Conservation (phyloP, 345 rosid genomes). For the Durio zibethinus region DNA sequence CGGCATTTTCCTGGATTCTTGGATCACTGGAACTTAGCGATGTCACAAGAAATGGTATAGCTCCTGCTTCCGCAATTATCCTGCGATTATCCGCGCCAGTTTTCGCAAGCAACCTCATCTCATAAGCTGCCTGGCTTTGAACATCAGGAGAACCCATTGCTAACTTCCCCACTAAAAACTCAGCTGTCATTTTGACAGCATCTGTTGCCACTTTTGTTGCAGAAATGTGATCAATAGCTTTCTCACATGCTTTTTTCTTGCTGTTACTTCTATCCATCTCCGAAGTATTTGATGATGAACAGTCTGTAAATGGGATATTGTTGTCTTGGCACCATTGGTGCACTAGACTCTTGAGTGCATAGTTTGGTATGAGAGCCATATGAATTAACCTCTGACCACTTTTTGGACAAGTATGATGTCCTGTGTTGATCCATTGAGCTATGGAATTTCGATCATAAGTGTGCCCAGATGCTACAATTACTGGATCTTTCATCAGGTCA, state of each 20-base stretch:
- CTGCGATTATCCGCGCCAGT: conserved; percentile 62
- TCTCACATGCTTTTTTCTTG: conserved; percentile 27
- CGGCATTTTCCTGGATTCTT: conserved; percentile 62
- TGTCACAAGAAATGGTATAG: conserved; percentile 59
- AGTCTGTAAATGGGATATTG: conserved; percentile 41
- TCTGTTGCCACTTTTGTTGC: conserved; percentile 47
- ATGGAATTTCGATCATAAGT: conserved; percentile 62
- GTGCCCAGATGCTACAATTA: conserved; percentile 64
- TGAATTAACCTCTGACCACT: conserved; percentile 65
- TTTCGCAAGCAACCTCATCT: conserved; percentile 62
- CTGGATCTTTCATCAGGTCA: conserved; percentile 67
- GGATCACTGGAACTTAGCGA: conserved; percentile 47
- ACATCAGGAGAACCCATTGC: conserved; percentile 57
- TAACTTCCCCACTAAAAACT: conserved; percentile 67
- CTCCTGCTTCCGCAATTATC: conserved; percentile 61
- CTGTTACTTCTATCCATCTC: conserved; percentile 26
- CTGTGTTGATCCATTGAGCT: conserved; percentile 62
- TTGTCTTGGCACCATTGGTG: conserved; percentile 72
- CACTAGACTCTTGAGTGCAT: conserved; percentile 56
- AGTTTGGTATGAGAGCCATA: conserved; percentile 63
- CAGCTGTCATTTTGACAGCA: conserved; percentile 65
- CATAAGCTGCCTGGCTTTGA: conserved; percentile 69
- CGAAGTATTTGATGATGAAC: conserved; percentile 30
- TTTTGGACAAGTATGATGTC: conserved; percentile 67
- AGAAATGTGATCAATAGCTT: conserved; percentile 46